These are phyloP conservation scores for Lagenidium sp. DNA, from an alignment of 352 stramenopile genomes.

Conservation along the genomic window DNA sequence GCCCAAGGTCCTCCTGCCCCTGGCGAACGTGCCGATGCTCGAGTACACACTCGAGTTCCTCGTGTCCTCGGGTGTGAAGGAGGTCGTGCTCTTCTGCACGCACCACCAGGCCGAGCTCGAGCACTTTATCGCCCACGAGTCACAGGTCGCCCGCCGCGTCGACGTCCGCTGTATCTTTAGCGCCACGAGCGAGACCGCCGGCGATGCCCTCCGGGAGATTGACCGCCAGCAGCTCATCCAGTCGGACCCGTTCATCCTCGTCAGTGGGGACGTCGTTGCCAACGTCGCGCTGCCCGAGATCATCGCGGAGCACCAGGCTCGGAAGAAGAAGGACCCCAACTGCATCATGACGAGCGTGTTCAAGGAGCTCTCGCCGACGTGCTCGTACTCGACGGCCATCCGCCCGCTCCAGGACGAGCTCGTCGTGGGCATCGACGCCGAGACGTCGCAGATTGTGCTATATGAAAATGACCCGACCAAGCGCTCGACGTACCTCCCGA, in stretches of 20 bases:
- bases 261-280: constrained; percentile 94
- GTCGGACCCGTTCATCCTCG: constrained; percentile 96
- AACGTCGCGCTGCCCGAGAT: constrained; percentile 90
- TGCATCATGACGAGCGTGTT: constrained; percentile 96
- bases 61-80: constrained; percentile 87
- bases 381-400: constrained; percentile 42
- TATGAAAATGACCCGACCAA: constrained; percentile 67
- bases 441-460: constrained; percentile 76
- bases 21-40: constrained; percentile 96
- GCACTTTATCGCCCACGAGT: constrained; percentile 57
- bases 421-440: constrained; percentile 64
- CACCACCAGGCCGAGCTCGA: constrained; percentile 84
- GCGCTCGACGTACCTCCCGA: constrained; percentile 39
- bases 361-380: constrained; percentile 67
- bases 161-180: constrained; percentile 64
- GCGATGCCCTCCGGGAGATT: constrained; percentile 94
- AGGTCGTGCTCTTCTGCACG: constrained; percentile 95
- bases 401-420: constrained; percentile 76
- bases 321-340: constrained; percentile 86
- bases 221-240: constrained; percentile 92
- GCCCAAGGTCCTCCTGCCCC: constrained; percentile 92
- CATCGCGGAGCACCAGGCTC: constrained; percentile 63
- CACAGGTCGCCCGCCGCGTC: constrained; percentile 45
- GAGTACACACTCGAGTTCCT: constrained; percentile 98
- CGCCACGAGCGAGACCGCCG: constrained; percentile 83